Conservation (phyloP, 257 asterid species). For the Phtheirospermum japonicum region DNA sequence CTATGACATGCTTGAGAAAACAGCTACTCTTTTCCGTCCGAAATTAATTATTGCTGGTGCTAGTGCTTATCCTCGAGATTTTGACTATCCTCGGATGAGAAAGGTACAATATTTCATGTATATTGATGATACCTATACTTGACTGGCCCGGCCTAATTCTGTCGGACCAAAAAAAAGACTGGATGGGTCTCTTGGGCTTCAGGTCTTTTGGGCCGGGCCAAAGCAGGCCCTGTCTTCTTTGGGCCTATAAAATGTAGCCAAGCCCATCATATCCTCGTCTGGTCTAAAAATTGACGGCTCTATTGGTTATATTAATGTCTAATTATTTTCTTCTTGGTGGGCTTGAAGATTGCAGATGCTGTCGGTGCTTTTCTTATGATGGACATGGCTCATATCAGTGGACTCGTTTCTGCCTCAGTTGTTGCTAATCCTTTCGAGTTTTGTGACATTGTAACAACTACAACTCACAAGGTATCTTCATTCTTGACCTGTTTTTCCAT, state of each 20-base stretch:
- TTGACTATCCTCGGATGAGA: slow-evolving; percentile 88
- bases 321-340: slow-evolving; percentile 14
- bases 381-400: slow-evolving; percentile 98
- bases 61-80: slow-evolving; percentile 94
- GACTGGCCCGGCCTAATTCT: too few species aligned
- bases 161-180: too few species aligned
- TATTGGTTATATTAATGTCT: background rate
- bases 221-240: too few species aligned
- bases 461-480: slow-evolving; percentile 80
- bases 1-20: slow-evolving; percentile 91
- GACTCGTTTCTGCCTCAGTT: slow-evolving; percentile 92
- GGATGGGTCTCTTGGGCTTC: too few species aligned
- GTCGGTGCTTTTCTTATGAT: slow-evolving; percentile 97
- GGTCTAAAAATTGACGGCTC: too few species aligned
- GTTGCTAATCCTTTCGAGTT: slow-evolving; percentile 90
- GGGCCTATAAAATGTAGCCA: too few species aligned
- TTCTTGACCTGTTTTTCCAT: slow-evolving; percentile 10
- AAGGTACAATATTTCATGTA: slow-evolving; percentile 42
- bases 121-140: background rate
- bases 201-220: too few species aligned
- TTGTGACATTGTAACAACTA: slow-evolving; percentile 93
- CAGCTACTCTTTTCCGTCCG: slow-evolving; percentile 83
- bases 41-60: slow-evolving; percentile 95
- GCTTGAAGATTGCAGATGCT: slow-evolving; percentile 75
- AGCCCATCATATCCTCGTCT: too few species aligned